phyloP scores from a whole-genome alignment of 257 asterid genomes.

The Solanum paucissectum region DNA sequence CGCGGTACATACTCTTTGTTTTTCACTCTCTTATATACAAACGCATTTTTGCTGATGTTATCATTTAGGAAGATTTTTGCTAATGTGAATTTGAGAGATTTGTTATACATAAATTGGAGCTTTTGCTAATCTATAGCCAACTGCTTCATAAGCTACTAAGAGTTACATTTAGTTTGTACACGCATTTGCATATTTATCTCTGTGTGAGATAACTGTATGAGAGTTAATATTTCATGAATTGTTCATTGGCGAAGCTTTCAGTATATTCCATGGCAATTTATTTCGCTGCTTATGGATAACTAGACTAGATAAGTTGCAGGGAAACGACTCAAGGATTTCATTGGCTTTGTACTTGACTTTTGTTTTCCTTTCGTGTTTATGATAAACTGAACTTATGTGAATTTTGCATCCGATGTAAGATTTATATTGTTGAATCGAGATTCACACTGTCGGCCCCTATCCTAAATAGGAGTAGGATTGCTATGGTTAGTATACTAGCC shows the following conservation, averaged over 20 bases:
- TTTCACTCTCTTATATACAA: background rate
- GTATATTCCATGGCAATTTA: background rate
- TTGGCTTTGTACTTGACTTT: background rate
- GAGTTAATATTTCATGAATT: background rate
- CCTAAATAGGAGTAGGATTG: background rate
- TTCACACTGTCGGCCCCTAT: background rate
- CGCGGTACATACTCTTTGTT: slow-evolving; percentile 28
- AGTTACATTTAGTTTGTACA: background rate
- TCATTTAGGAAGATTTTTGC: background rate
- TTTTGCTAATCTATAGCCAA: background rate
- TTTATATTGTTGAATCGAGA: background rate
- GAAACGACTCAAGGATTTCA: background rate
- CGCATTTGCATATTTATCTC: background rate
- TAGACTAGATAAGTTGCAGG: background rate
- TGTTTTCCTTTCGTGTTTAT: background rate
- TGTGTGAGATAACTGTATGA: background rate
- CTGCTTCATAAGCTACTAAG: background rate
- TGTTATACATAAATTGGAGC: background rate
- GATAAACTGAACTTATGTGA: background rate
- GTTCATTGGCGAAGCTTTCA: background rate
- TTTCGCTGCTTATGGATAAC: background rate
- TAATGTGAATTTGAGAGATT: background rate
- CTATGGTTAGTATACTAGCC: background rate
- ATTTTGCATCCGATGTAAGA: background rate
- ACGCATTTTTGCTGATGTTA: background rate